These are phyloP conservation scores for Aspergillus bombycis DNA, from an alignment of 2,329 filamentous ascomycete species.

Conservation along the genomic window DNA sequence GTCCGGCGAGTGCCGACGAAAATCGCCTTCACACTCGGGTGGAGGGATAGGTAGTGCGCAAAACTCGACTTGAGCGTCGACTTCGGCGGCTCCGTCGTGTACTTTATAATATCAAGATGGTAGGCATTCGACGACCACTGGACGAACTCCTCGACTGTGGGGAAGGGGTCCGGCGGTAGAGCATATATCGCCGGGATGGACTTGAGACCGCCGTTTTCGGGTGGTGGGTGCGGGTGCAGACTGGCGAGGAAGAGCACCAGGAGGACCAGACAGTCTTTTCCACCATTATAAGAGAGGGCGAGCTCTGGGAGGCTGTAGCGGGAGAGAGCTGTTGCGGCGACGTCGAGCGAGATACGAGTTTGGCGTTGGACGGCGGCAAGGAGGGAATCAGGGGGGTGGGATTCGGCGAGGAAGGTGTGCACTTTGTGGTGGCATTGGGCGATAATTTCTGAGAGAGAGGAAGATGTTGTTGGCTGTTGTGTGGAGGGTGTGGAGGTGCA, in stretches of 20 bases:
- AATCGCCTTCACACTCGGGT: conserved; percentile 69
- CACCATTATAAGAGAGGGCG: conserved; percentile 93
- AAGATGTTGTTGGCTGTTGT: neutral
- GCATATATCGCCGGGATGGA: conserved; percentile 86
- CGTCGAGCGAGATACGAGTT: conserved; percentile 69
- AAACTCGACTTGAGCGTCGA: conserved; percentile 76
- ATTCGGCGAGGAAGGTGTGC: conserved; percentile 65
- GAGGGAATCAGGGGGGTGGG: conserved; percentile 57
- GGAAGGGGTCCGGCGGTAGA: conserved; percentile 79
- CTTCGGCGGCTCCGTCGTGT: conserved; percentile 61
- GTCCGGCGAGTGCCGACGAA: conserved; percentile 88
- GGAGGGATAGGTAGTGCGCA: conserved; percentile 66
- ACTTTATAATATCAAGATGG: conserved; percentile 74
- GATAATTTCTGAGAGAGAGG: conserved; percentile 62
- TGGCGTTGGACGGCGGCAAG: conserved; percentile 72
- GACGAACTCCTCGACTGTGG: conserved; percentile 85
- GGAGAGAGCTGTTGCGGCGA: conserved; percentile 74
- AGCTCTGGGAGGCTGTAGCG: conserved; percentile 78
- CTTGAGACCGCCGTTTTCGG: conserved; percentile 17
- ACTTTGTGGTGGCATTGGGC: conserved; percentile 64
- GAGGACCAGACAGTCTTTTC: conserved; percentile 95
- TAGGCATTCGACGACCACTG: conserved; percentile 66
- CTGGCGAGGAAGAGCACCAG: conserved; percentile 80
- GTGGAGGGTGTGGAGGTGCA: neutral
- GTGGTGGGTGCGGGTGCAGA: conserved; percentile 52